phyloP scores from a whole-genome alignment of 169 alveolate genomes.

The Cryptosporidium meleagridis region DNA sequence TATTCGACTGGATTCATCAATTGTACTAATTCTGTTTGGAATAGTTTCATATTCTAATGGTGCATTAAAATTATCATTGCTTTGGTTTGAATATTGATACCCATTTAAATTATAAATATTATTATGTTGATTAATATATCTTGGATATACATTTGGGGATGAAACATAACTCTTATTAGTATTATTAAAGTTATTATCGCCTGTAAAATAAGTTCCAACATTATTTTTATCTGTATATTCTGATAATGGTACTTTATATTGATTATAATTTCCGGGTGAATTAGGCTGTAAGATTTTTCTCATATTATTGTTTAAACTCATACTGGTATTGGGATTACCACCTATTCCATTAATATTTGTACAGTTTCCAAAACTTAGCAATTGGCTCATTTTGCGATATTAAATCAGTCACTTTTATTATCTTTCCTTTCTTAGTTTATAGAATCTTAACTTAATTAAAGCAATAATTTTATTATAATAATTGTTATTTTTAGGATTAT shows the following conservation, averaged over 20 bases:
- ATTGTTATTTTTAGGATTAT: neutral
- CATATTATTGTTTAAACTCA: neutral
- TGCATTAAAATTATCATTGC: neutral
- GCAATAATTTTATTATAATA: neutral
- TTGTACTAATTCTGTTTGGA: neutral
- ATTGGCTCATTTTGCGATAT: neutral
- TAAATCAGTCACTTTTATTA: neutral
- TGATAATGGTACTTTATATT: neutral
- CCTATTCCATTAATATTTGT: neutral
- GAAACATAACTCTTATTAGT: neutral
- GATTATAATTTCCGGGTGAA: neutral
- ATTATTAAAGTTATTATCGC: constrained; percentile 2
- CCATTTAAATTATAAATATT: neutral
- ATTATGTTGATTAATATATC: constrained; percentile 2
- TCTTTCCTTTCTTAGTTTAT: neutral
- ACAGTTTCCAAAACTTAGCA: neutral
- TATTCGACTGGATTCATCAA: neutral
- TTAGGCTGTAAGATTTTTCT: neutral
- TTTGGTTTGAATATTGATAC: neutral
- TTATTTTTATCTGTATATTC: neutral
- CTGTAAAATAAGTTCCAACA: neutral
- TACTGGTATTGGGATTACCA: neutral
- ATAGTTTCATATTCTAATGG: neutral
- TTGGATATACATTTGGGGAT: constrained; percentile 12
- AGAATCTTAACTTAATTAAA: neutral